Evolutionary conservation across 1,284 basidiomycete genomes (phyloP).

Genomic region (Trichosporon sp.): DNA sequence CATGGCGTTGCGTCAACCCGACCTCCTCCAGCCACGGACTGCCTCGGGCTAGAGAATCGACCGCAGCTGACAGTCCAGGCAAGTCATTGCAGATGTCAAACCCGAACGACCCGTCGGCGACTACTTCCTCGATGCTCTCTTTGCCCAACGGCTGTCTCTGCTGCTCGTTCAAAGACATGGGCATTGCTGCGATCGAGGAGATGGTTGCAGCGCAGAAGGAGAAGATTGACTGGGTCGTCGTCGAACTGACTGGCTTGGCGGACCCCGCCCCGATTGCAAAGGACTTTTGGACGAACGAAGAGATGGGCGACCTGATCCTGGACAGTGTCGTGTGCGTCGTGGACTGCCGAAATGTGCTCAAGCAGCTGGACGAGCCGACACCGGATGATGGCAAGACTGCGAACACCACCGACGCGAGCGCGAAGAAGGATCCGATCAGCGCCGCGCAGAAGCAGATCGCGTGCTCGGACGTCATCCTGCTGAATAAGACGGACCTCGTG

Average conservation of each 20-base stretch:
- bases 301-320: slow-evolving; percentile 73
- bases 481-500: slow-evolving; percentile 84
- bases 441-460: slow-evolving; percentile 87
- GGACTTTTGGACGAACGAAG: slow-evolving; percentile 91
- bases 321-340: slow-evolving; percentile 91
- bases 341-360: slow-evolving; percentile 78
- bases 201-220: slow-evolving; percentile 64
- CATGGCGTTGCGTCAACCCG: not conserved
- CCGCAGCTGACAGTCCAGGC: slow-evolving; percentile 24
- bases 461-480: slow-evolving; percentile 79
- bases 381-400: slow-evolving; percentile 6
- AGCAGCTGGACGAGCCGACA: slow-evolving; percentile 54
- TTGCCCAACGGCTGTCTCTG: slow-evolving; percentile 91
- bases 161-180: slow-evolving; percentile 89
- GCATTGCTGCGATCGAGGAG: slow-evolving; percentile 86
- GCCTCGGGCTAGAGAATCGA: too few species aligned
- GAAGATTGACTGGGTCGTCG: slow-evolving; percentile 86
- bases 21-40: not conserved
- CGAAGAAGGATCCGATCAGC: slow-evolving; percentile 52
- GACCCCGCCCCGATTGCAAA: slow-evolving; percentile 74
- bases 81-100: slow-evolving; percentile 64
- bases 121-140: slow-evolving; percentile 65
- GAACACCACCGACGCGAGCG: not conserved
- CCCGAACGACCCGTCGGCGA: slow-evolving; percentile 44
- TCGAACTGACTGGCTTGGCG: slow-evolving; percentile 90